A percentile compares a stretch with the other conserved stretches of the same genome.
phyloP scores from a whole-genome alignment of 352 stramenopile species.

The Phytophthora hybrid region DNA sequence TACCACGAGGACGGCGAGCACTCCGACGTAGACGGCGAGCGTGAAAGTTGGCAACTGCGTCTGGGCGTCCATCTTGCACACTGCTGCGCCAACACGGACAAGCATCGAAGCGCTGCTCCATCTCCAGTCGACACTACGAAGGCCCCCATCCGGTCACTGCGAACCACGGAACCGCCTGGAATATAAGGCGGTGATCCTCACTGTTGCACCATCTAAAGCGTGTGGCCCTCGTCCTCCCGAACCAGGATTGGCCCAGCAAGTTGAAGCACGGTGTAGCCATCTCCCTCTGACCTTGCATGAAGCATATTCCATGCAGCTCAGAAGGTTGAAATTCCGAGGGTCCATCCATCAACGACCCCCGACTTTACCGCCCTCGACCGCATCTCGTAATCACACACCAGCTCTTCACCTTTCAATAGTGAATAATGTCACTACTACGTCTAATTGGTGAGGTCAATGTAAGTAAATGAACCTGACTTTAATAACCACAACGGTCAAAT shows the following conservation, averaged over 20 bases:
- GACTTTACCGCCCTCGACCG: too few species aligned
- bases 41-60: conserved; percentile 37
- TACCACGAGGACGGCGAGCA: conserved; percentile 25
- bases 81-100: conserved; percentile 13
- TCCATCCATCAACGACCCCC: conserved; percentile 2
- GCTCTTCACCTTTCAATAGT: too few species aligned
- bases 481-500: too few species aligned
- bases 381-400: too few species aligned
- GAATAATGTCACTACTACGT: too few species aligned
- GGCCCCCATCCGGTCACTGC: neutral
- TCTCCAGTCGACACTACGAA: neutral
- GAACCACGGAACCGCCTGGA: too few species aligned
- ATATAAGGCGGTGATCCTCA: too few species aligned
- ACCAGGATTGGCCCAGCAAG: conserved; percentile 25
- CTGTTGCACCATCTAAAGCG: too few species aligned
- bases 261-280: conserved; percentile 25
- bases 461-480: too few species aligned
- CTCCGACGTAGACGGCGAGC: conserved; percentile 32
- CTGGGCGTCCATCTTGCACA: conserved; percentile 31
- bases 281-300: neutral
- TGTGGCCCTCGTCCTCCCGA: too few species aligned
- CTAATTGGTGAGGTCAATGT: too few species aligned
- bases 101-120: neutral
- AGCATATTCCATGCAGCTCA: neutral
- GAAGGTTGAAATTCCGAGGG: conserved; percentile 29